Base-by-base conservation (phyloP, 2,329 filamentous ascomycete genomes). In the Penicillium sp. region DNA sequence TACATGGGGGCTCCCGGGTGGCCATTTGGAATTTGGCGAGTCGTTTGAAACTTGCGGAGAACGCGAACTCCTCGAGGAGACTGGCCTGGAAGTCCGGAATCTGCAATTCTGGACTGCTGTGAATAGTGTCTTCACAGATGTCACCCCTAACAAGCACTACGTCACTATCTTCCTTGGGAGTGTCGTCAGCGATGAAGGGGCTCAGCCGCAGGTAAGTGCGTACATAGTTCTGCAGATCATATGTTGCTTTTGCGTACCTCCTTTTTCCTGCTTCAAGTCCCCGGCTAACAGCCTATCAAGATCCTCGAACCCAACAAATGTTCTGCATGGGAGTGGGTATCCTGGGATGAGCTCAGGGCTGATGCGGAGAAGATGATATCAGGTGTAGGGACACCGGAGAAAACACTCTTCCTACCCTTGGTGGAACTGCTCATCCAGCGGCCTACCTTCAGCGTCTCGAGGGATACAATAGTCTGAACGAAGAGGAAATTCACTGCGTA, bases 1-100 rank as follows among this genome's bases (percentile, higher is more conserved):
- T 1, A 85, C 81, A 0, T 84, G 81, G 72, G 85, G 85, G 43
- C 80, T 90, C 12, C 88, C 89, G 0, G 89, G 89, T 18, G 90
- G 89, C 0, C 88, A 93, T 62, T 80, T 92, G 13, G 89, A 93
- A 54, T 81, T 82, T 50, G 81, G 82, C 55, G 89, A 93, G 66
- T 77, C 76, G 1, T 78, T 84, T 26, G 76, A 84, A 17, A 68
- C 71, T 0, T 91, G 88, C 52, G 87, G 88, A 0, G 78, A 73
- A 40, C 80, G 89, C 3, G 89, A 93, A 69, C 76, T 82, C 0
- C 65, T 83, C 0, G 89, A 93, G 66, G 89, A 93, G 64, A 90
- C 89, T 0, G 86, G 81, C 0, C 75, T 91, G 0, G 61, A 70
- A 0, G 75, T 91, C 1, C 74, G 68, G 1, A 76, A 80, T 6